A percentile compares a stretch with the other conserved stretches of the same genome.
Conservation (phyloP, 768 basidiomycete species). For the Termitomyces sp. region DNA sequence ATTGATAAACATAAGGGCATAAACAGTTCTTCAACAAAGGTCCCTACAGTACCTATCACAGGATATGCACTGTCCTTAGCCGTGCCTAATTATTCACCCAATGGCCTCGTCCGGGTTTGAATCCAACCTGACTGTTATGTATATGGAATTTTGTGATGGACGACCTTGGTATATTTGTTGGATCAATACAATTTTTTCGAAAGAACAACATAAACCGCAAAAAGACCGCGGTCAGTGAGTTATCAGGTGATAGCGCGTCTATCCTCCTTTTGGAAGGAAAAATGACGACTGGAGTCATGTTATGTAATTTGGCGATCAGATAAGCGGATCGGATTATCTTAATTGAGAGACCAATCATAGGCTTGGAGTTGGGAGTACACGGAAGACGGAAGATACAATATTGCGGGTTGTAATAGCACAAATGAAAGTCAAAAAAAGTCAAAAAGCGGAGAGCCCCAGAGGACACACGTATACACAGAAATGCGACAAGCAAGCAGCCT, state of each 20-base stretch:
- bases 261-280: neutral
- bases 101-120: neutral
- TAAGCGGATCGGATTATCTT: slow-evolving; percentile 9
- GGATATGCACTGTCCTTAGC: neutral
- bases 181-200: neutral
- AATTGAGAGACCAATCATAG: slow-evolving; percentile 5
- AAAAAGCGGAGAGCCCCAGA: slow-evolving; percentile 12
- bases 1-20: neutral
- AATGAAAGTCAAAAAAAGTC: slow-evolving; percentile 11
- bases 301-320: neutral
- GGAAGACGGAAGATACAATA: slow-evolving; percentile 22
- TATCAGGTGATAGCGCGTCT: slow-evolving; percentile 10
- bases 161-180: neutral
- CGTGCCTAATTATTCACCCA: neutral
- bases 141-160: neutral
- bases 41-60: neutral
- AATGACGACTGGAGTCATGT: neutral
- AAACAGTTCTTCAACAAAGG: neutral
- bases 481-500: slow-evolving; percentile 6
- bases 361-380: slow-evolving; percentile 15
- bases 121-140: neutral
- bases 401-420: slow-evolving; percentile 22
- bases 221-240: neutral
- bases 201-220: neutral
- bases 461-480: slow-evolving; percentile 7